phyloP scores from a whole-genome alignment of 2,329 filamentous ascomycete genomes.

The Fusarium tricinctum region DNA sequence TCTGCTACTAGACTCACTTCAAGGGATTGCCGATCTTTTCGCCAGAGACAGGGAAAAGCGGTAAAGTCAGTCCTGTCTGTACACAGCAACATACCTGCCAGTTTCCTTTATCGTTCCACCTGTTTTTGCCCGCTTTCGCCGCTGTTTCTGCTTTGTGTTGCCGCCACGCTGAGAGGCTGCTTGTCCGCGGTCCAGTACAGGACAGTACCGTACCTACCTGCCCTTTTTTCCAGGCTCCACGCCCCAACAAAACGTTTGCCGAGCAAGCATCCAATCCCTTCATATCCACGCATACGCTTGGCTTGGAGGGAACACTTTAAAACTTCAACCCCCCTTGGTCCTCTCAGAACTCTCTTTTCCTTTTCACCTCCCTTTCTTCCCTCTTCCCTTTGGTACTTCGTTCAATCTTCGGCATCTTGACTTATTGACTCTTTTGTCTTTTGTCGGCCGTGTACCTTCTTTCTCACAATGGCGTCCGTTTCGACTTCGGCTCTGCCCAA shows the following conservation, averaged over 20 bases:
- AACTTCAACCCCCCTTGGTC: slow-evolving; percentile 40
- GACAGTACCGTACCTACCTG: slow-evolving; percentile 30
- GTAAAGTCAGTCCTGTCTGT: slow-evolving; percentile 3
- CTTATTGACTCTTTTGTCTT: slow-evolving; percentile 43
- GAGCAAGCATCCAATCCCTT: slow-evolving; percentile 34
- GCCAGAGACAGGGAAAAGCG: slow-evolving; percentile 31
- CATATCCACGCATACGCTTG: slow-evolving; percentile 13
- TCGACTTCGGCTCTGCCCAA: slow-evolving; percentile 58
- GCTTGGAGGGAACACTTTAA: slow-evolving; percentile 33
- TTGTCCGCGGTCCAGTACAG: slow-evolving; percentile 28
- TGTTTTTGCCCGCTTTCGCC: slow-evolving; percentile 27
- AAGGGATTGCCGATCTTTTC: slow-evolving; percentile 33
- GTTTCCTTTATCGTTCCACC: slow-evolving; percentile 34
- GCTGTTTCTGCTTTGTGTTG: slow-evolving; percentile 32
- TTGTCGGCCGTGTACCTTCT: slow-evolving; percentile 34
- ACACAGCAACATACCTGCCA: slow-evolving; percentile 9
- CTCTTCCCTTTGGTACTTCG: slow-evolving; percentile 17
- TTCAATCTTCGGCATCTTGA: slow-evolving; percentile 30
- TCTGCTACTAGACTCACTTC: slow-evolving; percentile 20
- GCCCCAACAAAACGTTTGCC: slow-evolving; percentile 50
- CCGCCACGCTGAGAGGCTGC: slow-evolving; percentile 31
- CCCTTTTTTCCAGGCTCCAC: slow-evolving; percentile 43
- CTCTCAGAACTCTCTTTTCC: slow-evolving; percentile 2
- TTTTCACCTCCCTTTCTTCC: slow-evolving; percentile 15
- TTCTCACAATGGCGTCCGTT: slow-evolving; percentile 61